Conservation (phyloP, 2,329 filamentous ascomycete species). For the Ophiocordyceps unilateralis region DNA sequence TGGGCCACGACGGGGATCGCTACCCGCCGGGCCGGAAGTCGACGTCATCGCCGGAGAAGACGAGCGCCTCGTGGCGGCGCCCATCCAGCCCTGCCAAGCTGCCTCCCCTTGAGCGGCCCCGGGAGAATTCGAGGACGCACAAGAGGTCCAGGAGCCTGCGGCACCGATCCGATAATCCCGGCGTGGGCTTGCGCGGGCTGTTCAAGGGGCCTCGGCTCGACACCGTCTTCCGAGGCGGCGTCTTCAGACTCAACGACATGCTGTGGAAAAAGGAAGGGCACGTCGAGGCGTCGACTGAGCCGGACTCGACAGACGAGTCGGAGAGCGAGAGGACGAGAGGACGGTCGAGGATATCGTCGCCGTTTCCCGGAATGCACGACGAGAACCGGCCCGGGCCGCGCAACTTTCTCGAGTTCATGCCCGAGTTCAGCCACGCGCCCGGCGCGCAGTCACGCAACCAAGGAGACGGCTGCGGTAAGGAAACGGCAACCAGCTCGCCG, state of each 20-base stretch:
- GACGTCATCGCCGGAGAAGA: conserved; percentile 7
- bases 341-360: conserved; percentile 17
- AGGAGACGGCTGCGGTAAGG: conserved; percentile 5
- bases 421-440: conserved; percentile 25
- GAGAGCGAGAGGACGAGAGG: conserved; percentile 26
- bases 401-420: conserved; percentile 34
- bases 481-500: conserved; percentile 2
- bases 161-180: conserved; percentile 16
- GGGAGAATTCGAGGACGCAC: conserved; percentile 15
- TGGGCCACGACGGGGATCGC: conserved; percentile 15
- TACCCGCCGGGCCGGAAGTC: conserved; percentile 11
- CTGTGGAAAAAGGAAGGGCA: conserved; percentile 35
- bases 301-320: conserved; percentile 29
- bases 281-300: conserved; percentile 17
- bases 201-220: conserved; percentile 65
- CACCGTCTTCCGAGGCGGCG: conserved; percentile 45
- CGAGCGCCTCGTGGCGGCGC: conserved; percentile 4
- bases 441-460: conserved; percentile 8
- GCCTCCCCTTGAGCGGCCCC: conserved; percentile 13
- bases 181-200: conserved; percentile 37
- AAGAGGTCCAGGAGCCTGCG: conserved; percentile 32
- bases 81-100: conserved; percentile 11
- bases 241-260: conserved; percentile 38
- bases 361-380: conserved; percentile 16
- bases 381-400: conserved; percentile 17